Evolutionary conservation across 164 flowering plant genomes (phyloP), one percentile per base, ranked within the genome.

Genomic region (Vitis labrusca): DNA sequence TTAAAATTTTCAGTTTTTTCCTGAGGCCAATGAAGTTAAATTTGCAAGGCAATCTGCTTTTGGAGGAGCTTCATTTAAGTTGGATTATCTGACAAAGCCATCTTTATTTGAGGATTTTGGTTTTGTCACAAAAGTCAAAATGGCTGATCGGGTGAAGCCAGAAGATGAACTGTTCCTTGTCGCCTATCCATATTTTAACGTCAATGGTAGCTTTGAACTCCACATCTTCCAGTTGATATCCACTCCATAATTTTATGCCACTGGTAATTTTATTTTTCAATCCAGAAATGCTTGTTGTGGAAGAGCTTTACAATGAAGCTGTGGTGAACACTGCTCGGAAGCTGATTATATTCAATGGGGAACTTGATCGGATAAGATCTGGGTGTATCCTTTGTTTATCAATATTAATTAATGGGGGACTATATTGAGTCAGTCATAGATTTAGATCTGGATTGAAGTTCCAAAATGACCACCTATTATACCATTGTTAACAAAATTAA

Each of bases 221-320:
- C 13, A 47, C 12, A 8, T 74, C 70, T 63, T 55, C 11, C 7
- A 32, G 5, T 27, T 67, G 16, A 59, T 51, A 13, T 23, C 54
- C 69, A 27, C 52, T 55, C 66, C 60, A 17, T 55, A 44, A 14
- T 37, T 50, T 53, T 56, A 51, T 50, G 27, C 67, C 16, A 37
- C 59, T 11, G 32, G 61, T 60, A 29, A 17, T 71, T 52, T 61
- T 59, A 55, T 59, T 59, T 71, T 64, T 27, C 69, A 49, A 65
- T 69, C 12, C 82, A 92, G 99, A 94, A 80, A 94, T 94, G 97
- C 97, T 94, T 78, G 95, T 91, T 64, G 97, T 92, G 74, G 94
- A 94, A 78, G 98, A 94, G 81, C 96, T 90, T 48, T 90, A 85
- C 81, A 86, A 81, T 73, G 97, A 88, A 78, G 94, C 94, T 27